These are phyloP conservation scores for Geotrichum australiense DNA, from an alignment of 1,139 yeast species.

Conservation along the genomic window DNA sequence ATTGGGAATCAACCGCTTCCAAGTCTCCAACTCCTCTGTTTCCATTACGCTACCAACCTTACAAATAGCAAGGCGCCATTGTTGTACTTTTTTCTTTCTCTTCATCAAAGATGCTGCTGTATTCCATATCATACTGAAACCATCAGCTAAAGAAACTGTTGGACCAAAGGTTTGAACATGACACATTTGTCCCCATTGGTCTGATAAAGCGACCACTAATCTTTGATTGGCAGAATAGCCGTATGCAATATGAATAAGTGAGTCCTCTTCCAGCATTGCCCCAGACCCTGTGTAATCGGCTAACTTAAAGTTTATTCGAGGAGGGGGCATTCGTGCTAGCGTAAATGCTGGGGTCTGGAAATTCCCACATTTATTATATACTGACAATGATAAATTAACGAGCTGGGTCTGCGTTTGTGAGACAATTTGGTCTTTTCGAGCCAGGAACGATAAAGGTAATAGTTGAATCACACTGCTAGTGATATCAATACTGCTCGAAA, in stretches of 20 bases:
- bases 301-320: conserved; percentile 46
- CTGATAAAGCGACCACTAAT: conserved; percentile 82
- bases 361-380: conserved; percentile 48
- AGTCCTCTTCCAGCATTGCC: conserved; percentile 52
- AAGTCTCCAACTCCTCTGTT: conserved; percentile 30
- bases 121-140: conserved; percentile 48
- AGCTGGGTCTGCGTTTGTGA: conserved; percentile 46
- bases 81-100: conserved; percentile 29
- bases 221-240: conserved; percentile 71
- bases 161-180: conserved; percentile 51
- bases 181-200: conserved; percentile 64
- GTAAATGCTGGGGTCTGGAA: conserved; percentile 30
- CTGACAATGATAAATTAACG: conserved; percentile 47
- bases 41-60: conserved; percentile 34
- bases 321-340: conserved; percentile 34
- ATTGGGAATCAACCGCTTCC: conserved; percentile 34
- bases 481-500: neutral
- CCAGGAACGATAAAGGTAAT: conserved; percentile 49
- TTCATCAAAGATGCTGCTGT: conserved; percentile 51
- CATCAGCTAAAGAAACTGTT: conserved; percentile 24
- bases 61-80: conserved; percentile 35
- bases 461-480: conserved; percentile 32
- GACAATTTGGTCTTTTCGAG: conserved; percentile 41
- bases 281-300: conserved; percentile 34
- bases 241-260: conserved; percentile 77